Evolutionary conservation across 2,329 filamentous ascomycete species (phyloP).

Genomic region (Pseudogymnoascus sp.): DNA sequence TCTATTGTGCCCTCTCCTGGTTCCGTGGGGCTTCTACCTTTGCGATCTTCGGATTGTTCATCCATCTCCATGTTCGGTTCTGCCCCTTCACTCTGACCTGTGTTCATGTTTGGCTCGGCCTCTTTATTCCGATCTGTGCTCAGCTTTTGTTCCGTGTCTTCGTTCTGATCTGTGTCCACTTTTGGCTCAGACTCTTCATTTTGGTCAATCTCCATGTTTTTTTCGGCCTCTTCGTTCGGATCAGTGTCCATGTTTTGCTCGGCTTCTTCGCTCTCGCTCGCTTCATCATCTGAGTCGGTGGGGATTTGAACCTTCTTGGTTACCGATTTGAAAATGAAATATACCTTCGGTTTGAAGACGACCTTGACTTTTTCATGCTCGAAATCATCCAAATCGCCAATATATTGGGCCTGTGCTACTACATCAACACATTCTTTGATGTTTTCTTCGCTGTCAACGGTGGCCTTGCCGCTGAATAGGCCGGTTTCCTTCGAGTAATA

Average conservation of each 20-base stretch:
- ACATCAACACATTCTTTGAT: background rate
- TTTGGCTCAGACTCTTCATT: background rate
- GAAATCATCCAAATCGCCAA: background rate
- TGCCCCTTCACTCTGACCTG: background rate
- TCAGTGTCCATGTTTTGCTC: background rate
- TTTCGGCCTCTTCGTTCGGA: background rate
- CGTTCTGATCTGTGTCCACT: background rate
- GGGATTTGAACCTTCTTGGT: background rate
- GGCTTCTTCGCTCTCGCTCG: background rate
- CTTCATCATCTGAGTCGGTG: background rate
- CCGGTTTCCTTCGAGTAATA: background rate
- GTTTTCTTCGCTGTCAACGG: background rate
- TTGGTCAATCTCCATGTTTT: background rate
- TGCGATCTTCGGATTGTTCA: background rate
- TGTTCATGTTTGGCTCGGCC: background rate
- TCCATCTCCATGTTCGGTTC: background rate
- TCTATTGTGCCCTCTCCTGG: background rate
- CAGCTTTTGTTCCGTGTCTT: background rate
- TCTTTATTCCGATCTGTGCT: background rate
- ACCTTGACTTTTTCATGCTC: background rate
- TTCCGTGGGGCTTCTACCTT: background rate
- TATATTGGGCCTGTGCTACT: background rate
- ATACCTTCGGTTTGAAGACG: background rate
- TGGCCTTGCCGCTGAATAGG: background rate
- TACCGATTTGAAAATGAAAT: background rate